Evolutionary conservation across 495 filamentous ascomycete genomes (phyloP).

Genomic region (Penicillium salamii): DNA sequence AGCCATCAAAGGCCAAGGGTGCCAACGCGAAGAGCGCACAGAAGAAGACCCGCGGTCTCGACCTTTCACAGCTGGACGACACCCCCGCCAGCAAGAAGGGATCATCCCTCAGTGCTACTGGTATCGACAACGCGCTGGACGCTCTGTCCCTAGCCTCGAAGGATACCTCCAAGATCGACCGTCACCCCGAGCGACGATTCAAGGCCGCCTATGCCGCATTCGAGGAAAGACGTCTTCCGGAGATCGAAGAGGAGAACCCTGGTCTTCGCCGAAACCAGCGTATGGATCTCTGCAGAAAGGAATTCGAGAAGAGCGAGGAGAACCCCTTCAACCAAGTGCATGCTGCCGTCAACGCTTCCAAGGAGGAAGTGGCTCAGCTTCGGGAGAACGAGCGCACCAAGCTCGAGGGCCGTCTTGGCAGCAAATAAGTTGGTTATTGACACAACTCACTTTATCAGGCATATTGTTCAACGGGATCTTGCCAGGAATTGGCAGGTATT

Average conservation of each 20-base stretch:
- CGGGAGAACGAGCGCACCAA: conserved; percentile 66
- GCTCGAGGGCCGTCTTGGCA: conserved; percentile 66
- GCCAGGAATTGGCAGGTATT: background rate
- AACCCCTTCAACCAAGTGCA: conserved; percentile 89
- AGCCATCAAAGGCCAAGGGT: conserved; percentile 56
- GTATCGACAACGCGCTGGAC: conserved; percentile 89
- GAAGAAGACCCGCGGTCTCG: conserved; percentile 66
- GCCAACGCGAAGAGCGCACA: conserved; percentile 58
- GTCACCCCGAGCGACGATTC: conserved; percentile 80
- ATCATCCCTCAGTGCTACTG: conserved; percentile 67
- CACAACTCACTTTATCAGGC: background rate
- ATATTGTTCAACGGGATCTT: background rate
- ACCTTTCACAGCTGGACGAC: conserved; percentile 67
- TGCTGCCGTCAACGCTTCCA: conserved; percentile 69
- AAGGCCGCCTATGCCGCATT: conserved; percentile 86
- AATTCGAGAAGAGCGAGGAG: conserved; percentile 88
- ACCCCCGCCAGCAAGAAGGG: conserved; percentile 40
- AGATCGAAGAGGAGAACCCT: conserved; percentile 78
- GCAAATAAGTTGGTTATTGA: conserved; percentile 18
- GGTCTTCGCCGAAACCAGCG: conserved; percentile 78
- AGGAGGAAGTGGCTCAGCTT: conserved; percentile 71
- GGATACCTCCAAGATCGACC: conserved; percentile 66
- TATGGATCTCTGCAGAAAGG: conserved; percentile 73
- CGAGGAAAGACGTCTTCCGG: conserved; percentile 77
- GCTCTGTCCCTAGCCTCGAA: conserved; percentile 64